Percentiles rank a stretch among this genome's conserved stretches.
Conservation (phyloP, 176 grass and related monocot genomes). For the Stipa capillata region DNA sequence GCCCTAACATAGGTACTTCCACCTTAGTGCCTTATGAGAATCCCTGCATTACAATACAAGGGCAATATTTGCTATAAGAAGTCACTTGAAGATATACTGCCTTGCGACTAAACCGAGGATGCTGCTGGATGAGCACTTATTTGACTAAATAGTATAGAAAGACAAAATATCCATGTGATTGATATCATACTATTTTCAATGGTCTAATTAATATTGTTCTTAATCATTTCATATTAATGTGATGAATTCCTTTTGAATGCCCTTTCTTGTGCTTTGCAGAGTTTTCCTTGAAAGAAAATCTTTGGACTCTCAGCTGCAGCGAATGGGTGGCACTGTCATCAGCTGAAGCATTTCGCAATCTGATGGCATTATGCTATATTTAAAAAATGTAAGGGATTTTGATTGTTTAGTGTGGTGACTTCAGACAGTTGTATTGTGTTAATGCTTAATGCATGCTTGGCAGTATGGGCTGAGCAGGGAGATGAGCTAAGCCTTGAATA, state of each 20-base stretch:
- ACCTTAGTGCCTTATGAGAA: neutral
- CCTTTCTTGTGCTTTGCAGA: conserved; percentile 47
- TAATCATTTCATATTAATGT: conserved; percentile 8
- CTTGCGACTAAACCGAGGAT: neutral
- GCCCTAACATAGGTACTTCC: neutral
- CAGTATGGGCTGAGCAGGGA: conserved; percentile 94
- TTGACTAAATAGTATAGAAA: neutral
- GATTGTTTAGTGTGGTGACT: conserved; percentile 7
- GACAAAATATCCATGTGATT: neutral
- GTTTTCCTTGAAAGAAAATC: conserved; percentile 85
- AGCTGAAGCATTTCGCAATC: conserved; percentile 65
- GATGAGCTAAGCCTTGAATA: conserved; percentile 97
- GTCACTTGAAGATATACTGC: neutral
- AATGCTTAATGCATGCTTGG: conserved; percentile 17
- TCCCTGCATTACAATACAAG: neutral
- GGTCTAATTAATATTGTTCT: neutral
- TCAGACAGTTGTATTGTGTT: conserved; percentile 1
- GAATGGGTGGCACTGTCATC: conserved; percentile 63
- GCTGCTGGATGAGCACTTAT: neutral
- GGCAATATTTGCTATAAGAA: neutral
- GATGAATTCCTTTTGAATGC: neutral
- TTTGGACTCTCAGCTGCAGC: conserved; percentile 66
- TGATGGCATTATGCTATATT: conserved; percentile 61
- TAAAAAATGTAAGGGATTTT: conserved; percentile 63
- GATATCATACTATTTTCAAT: neutral